These are phyloP conservation scores for Chlorella variabilis DNA, from an alignment of 163 green algal genomes.

Conservation along the genomic window DNA sequence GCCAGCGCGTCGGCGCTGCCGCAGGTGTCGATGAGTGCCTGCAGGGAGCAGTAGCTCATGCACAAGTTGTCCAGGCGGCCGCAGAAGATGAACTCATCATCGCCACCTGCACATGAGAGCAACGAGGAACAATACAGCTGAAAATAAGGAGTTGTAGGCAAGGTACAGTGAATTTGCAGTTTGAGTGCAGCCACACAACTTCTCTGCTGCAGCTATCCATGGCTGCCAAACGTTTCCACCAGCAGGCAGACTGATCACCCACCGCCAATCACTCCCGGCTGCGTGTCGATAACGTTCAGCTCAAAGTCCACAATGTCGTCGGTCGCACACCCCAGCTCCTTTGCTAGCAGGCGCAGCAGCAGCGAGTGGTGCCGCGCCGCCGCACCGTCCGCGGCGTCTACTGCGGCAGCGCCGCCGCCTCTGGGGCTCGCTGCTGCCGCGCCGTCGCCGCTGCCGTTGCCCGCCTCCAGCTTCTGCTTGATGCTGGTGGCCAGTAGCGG, in stretches of 20 bases:
- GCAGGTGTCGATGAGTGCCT: slow-evolving; percentile 72
- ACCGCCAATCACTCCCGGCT: slow-evolving; percentile 70
- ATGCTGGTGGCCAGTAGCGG: slow-evolving; percentile 85
- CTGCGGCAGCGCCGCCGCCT: background rate
- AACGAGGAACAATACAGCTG: too few species aligned
- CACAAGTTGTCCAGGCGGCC: slow-evolving; percentile 96
- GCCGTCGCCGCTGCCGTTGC: background rate
- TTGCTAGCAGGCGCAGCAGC: slow-evolving; percentile 80
- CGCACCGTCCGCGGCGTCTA: background rate
- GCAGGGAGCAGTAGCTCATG: slow-evolving; percentile 73
- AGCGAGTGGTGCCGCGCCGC: slow-evolving; percentile 69
- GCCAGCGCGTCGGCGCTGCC: slow-evolving; percentile 21
- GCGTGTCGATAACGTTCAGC: slow-evolving; percentile 93
- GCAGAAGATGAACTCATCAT: slow-evolving; percentile 90
- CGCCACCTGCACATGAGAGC: slow-evolving; percentile 71
- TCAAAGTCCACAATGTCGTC: slow-evolving; percentile 94
- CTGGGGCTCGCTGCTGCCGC: background rate
- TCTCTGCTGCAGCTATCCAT: too few species aligned
- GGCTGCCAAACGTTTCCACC: too few species aligned
- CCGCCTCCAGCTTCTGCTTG: slow-evolving; percentile 45
- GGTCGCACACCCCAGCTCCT: slow-evolving; percentile 67
- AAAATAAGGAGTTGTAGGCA: too few species aligned
- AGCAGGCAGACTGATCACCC: too few species aligned
- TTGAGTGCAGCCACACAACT: too few species aligned
- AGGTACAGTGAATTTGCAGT: too few species aligned